Percentiles rank a stretch among this genome's conserved stretches.
These are phyloP conservation scores for Rhizopus delemar DNA, from an alignment of 371 early-diverging fungal species.

Conservation along the genomic window DNA sequence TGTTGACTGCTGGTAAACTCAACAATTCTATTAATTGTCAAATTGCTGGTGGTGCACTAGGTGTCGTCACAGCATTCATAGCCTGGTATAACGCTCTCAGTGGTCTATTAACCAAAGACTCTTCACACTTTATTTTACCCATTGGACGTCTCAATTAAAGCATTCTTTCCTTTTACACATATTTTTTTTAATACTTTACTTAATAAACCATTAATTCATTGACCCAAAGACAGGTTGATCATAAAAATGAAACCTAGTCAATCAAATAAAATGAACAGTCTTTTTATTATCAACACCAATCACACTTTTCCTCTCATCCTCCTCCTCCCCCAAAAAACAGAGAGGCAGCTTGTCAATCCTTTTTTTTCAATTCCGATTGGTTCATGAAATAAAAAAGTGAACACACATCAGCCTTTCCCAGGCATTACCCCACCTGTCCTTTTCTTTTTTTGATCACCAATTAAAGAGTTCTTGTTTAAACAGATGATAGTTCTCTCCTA, in stretches of 20 bases:
- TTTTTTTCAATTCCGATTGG: no score
- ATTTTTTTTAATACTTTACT: neutral
- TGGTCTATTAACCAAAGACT: slow-evolving; percentile 60
- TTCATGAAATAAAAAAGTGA: no score
- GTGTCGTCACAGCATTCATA: slow-evolving; percentile 66
- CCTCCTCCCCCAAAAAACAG: no score
- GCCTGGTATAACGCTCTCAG: slow-evolving; percentile 76
- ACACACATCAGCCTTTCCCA: no score
- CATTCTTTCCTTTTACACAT: neutral
- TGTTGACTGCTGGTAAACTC: slow-evolving; percentile 57
- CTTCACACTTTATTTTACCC: slow-evolving; percentile 63
- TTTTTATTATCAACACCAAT: neutral
- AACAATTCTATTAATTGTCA: slow-evolving; percentile 32
- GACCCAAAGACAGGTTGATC: no score
- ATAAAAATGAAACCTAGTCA: no score
- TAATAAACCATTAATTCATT: slow-evolving; percentile 3
- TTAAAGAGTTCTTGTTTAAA: no score
- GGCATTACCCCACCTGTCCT: no score
- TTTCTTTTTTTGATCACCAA: no score
- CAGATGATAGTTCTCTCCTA: no score
- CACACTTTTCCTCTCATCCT: no score
- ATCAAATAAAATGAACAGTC: neutral
- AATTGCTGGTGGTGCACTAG: slow-evolving; percentile 67
- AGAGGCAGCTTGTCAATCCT: no score
- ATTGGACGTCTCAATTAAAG: slow-evolving; percentile 35